Percentiles rank a stretch among this genome's conserved stretches.
phyloP scores from a whole-genome alignment of 371 early-diverging fungal species.

The Mucor plumbeus region DNA sequence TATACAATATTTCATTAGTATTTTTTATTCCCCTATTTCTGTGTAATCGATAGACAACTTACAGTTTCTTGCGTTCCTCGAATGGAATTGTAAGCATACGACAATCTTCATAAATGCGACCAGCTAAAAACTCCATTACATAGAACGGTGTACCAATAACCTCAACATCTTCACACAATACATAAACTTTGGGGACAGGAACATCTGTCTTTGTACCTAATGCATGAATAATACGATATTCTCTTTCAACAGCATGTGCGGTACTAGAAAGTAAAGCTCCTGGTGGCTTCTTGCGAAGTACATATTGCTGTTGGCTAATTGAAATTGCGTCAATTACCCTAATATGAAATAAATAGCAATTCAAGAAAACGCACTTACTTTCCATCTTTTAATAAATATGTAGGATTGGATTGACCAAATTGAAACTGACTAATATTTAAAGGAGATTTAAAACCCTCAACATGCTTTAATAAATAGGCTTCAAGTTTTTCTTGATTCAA shows the following conservation, averaged over 20 bases:
- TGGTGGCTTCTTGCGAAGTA: conserved; percentile 93
- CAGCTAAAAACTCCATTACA: conserved; percentile 93
- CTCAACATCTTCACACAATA: conserved; percentile 77
- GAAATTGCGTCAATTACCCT: neutral
- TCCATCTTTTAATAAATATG: conserved; percentile 76
- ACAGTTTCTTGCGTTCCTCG: conserved; percentile 62
- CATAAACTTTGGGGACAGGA: conserved; percentile 89
- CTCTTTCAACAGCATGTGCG: conserved; percentile 92
- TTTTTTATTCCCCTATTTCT: neutral
- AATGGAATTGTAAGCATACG: conserved; percentile 60
- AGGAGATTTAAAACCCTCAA: conserved; percentile 66
- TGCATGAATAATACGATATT: conserved; percentile 82
- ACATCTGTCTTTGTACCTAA: conserved; percentile 76
- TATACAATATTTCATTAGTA: neutral
- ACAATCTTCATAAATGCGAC: conserved; percentile 81
- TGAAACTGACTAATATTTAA: conserved; percentile 81
- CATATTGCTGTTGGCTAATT: conserved; percentile 64
- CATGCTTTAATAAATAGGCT: conserved; percentile 53
- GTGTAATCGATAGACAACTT: neutral
- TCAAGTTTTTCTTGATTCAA: conserved; percentile 65
- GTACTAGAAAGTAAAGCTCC: conserved; percentile 84
- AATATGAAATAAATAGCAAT: neutral
- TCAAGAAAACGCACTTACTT: conserved; percentile 49
- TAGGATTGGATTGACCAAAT: conserved; percentile 92
- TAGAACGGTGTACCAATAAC: conserved; percentile 94